These are phyloP conservation scores for Kodamaea anthophila DNA, from an alignment of 1,139 yeast species.

Conservation along the genomic window DNA sequence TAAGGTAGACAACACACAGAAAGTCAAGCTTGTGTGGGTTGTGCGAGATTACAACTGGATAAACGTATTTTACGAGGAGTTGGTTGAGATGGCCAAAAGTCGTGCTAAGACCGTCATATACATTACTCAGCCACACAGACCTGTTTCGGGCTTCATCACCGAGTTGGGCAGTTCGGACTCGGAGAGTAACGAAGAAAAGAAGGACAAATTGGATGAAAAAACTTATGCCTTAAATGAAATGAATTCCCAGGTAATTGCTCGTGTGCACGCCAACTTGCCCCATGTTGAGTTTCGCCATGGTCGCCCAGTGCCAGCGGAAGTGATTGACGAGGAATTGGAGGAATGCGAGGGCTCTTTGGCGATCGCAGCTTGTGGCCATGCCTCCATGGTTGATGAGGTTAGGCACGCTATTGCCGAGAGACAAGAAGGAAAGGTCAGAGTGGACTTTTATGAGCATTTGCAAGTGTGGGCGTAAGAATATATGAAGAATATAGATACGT, in stretches of 20 bases:
- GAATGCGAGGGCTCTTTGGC: slow-evolving; percentile 32
- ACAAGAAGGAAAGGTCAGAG: slow-evolving; percentile 25
- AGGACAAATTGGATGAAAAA: slow-evolving; percentile 1
- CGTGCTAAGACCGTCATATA: slow-evolving; percentile 32
- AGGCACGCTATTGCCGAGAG: slow-evolving; percentile 28
- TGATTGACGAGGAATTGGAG: slow-evolving; percentile 22
- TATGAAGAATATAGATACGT: too few relatives aligned
- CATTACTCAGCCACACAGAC: slow-evolving; percentile 32
- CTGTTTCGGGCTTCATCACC: slow-evolving; percentile 1
- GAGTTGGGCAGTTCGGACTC: slow-evolving; percentile 2
- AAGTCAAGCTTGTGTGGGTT: slow-evolving; percentile 45
- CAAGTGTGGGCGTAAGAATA: slow-evolving; percentile 35
- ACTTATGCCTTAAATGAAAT: neutral
- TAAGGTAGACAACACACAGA: slow-evolving; percentile 17
- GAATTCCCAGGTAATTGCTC: slow-evolving; percentile 1
- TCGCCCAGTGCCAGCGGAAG: slow-evolving; percentile 25
- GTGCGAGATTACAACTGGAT: slow-evolving; percentile 39
- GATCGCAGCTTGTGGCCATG: slow-evolving; percentile 49
- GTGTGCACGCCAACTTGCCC: slow-evolving; percentile 13
- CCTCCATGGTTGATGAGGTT: slow-evolving; percentile 45
- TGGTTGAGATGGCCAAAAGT: slow-evolving; percentile 26
- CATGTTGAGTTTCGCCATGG: slow-evolving; percentile 26
- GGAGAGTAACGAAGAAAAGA: slow-evolving; percentile 1
- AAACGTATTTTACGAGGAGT: slow-evolving; percentile 49
- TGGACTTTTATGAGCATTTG: slow-evolving; percentile 43